Evolutionary conservation across 2,329 filamentous ascomycete genomes (phyloP).

Genomic region (Lecanosticta acicola): DNA sequence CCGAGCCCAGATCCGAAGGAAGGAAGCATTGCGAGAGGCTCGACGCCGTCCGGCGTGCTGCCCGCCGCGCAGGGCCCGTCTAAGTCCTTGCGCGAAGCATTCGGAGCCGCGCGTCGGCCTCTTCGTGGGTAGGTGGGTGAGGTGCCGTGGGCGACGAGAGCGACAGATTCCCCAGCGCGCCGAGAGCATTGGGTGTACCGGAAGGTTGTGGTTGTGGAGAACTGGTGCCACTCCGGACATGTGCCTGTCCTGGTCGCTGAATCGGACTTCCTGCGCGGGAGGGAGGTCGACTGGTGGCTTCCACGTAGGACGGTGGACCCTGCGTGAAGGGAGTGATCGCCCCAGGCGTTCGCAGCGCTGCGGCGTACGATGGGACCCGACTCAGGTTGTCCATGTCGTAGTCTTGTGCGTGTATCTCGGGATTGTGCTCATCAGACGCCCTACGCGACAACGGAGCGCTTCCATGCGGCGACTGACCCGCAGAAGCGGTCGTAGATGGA

Average conservation of each 20-base stretch:
- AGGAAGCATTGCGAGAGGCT: neutral
- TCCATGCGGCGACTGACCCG: conserved; percentile 23
- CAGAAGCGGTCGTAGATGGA: conserved; percentile 8
- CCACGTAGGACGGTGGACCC: conserved; percentile 42
- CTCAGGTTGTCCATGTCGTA: conserved; percentile 45
- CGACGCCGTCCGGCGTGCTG: neutral
- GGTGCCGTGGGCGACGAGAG: neutral
- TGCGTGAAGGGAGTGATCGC: conserved; percentile 38
- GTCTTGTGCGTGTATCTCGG: conserved; percentile 23
- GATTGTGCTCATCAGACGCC: conserved; percentile 29
- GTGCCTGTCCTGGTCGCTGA: conserved; percentile 26
- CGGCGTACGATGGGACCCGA: conserved; percentile 48
- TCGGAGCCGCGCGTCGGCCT: conserved; percentile 17
- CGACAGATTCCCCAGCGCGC: neutral
- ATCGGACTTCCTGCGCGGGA: conserved; percentile 14
- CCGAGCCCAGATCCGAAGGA: no score
- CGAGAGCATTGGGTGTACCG: conserved; percentile 18
- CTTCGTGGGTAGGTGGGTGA: neutral
- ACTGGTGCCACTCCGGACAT: conserved; percentile 24
- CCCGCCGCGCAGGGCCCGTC: neutral
- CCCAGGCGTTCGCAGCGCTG: conserved; percentile 43
- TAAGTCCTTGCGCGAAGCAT: conserved; percentile 25
- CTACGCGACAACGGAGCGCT: conserved; percentile 31
- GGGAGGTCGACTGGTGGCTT: conserved; percentile 41
- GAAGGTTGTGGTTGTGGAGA: conserved; percentile 23